Conservation (phyloP, 2,329 filamentous ascomycete genomes). For the Talaromyces marneffei region DNA sequence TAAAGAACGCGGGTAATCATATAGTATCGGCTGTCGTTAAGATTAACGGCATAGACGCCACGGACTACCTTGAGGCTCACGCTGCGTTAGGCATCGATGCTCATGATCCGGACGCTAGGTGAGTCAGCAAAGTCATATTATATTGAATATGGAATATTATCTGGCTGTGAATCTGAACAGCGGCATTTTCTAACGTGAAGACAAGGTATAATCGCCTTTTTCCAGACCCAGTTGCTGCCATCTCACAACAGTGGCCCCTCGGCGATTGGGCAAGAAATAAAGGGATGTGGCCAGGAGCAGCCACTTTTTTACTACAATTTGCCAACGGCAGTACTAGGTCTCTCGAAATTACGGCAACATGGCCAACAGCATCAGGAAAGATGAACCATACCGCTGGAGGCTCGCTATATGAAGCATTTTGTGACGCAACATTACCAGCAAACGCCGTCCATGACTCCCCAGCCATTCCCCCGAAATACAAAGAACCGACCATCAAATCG, state of each 20-base stretch:
- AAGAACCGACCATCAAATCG: slow-evolving; percentile 29
- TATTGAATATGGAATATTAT: too few species aligned
- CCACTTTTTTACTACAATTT: neutral
- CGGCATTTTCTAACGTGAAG: too few species aligned
- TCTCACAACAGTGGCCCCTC: slow-evolving; percentile 10
- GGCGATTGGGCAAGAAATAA: neutral
- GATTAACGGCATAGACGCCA: slow-evolving; percentile 27
- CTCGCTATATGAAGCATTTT: slow-evolving; percentile 38
- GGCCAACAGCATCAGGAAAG: slow-evolving; percentile 32
- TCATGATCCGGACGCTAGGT: slow-evolving; percentile 28
- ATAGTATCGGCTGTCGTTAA: slow-evolving; percentile 22
- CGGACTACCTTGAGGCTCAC: slow-evolving; percentile 20
- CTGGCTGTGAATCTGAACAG: too few species aligned
- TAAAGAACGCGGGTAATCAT: neutral
- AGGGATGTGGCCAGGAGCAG: neutral
- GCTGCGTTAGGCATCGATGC: too few species aligned
- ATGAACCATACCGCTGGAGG: slow-evolving; percentile 35
- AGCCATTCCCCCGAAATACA: slow-evolving; percentile 13
- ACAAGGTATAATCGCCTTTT: too few species aligned
- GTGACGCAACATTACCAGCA: slow-evolving; percentile 19
- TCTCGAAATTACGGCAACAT: slow-evolving; percentile 20
- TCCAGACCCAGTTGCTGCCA: too few species aligned
- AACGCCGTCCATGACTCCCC: neutral
- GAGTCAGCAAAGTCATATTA: neutral
- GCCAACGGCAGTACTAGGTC: neutral